Evolutionary conservation across 169 alveolate genomes (phyloP), one percentile per base, ranked within the genome.

Genomic region (Babesia microti): DNA sequence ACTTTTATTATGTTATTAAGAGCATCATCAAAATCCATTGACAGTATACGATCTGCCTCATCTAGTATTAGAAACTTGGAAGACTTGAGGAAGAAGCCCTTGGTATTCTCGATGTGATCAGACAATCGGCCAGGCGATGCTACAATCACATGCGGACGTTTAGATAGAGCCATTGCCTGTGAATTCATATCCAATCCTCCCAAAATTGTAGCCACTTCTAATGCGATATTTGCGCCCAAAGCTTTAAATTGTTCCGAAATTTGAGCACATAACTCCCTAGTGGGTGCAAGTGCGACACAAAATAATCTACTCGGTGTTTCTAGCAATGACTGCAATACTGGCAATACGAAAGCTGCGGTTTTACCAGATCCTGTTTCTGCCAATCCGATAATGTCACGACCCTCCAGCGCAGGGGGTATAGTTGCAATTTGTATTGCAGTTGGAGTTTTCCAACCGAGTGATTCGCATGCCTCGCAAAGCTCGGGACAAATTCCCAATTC

Each of bases 51-150:
- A 73, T 93, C 98, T 18, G 98, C 98, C 71, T 93, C 98, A 59
- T 93, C 98, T 66, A 93, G 72, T 17, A 92, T 88, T 23, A 93
- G 72, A 50, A 69, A 89, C 42, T 88, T 87, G 55, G 91, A 65
- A 26, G 87, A 70, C 47, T 87, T 82, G 41, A 95, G 60, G 44
- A 81, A 82, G 56, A 97, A 95, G 21, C 98, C 99, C 76, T 95
- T 95, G 0, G 99, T 95, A 75, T 95, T 92, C 39, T 92, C 94
- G 37, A 97, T 63, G 67, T 94, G 99, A 59, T 97, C 99, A 5
- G 93, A 92, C n/a, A 97, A 76, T 49, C 99, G 86, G n/a, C 99
- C 99, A 0, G 99, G 99, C 3, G 99, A 90, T 4, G 97, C 98
- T 5, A 95, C 93, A 7, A 95, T 83, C 19, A 97, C 79, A 59